Evolutionary conservation across 768 basidiomycete genomes (phyloP), one percentile per base, ranked within the genome.

Genomic region (Hortiboletus campestris): DNA sequence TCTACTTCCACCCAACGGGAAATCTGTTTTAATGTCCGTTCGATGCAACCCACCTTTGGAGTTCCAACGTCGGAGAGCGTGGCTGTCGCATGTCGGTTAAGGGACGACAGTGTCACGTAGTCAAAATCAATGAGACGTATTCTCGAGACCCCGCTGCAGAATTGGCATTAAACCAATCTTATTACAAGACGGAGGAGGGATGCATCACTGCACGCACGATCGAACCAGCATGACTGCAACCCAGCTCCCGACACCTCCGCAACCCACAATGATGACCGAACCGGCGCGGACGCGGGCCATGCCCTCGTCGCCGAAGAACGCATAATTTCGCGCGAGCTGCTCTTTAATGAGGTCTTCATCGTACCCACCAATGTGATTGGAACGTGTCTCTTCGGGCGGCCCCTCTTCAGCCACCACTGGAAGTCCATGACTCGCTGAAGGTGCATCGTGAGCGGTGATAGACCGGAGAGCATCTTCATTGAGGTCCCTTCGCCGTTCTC

Each of bases 201-300:
- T 28, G 14, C 32, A 25, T 17, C 20, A 28, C 31, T 36, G 22
- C 29, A 83, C 91, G 67, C 66, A 94, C 90, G 93, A 94, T 68
- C 94, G 76, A 43, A 85, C 87, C 28, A 94, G 83, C 96, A 96
- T 96, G 32, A 96, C 83, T 16, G 94, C 94, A 36, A 86, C 90
- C 91, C 94, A 96, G 66, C 91, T 94, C 0, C 97, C 97, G 0
- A 99, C 97, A 2, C 97, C 96, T 55, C 97, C 97, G 61, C 94
- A 93, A 7, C 97, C 97, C 4, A 99, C 87, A 19, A 98, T 76
- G 17, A 92, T 94, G 1, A 98, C 94, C 6, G 78, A 82, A 13
- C 85, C 83, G 10, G 77, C 66, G 49, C 97, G 80, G 49, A 98
- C 79, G 66, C 83, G 86, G 11, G 74, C 69, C 91, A 98, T 96